phyloP scores from a whole-genome alignment of 148 eudicot species.

The Silene uniflora region DNA sequence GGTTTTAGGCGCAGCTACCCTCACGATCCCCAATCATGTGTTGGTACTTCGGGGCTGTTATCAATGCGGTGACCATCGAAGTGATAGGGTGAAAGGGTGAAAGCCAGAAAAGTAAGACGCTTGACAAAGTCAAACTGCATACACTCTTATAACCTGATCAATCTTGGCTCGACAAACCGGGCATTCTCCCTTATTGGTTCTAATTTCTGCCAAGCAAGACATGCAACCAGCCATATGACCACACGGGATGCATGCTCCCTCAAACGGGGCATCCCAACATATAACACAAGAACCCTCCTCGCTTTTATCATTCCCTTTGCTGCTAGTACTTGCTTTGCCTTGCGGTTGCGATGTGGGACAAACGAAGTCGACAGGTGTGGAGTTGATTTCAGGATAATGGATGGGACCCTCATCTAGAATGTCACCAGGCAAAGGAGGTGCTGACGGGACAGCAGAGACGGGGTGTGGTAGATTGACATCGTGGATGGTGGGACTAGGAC shows the following conservation, averaged over 20 bases:
- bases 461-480: conserved; percentile 18
- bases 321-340: conserved; percentile 2
- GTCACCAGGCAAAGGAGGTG: conserved; percentile 46
- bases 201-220: conserved; percentile 54
- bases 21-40: no score
- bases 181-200: conserved; percentile 50
- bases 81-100: background rate
- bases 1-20: no score
- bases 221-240: conserved; percentile 84
- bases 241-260: conserved; percentile 73
- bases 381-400: conserved; percentile 45
- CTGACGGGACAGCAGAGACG: conserved; percentile 40
- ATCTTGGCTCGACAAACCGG: conserved; percentile 69
- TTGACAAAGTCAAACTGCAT: conserved; percentile 37
- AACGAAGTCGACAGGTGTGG: conserved; percentile 35
- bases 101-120: background rate
- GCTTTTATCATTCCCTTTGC: conserved; percentile 22
- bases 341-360: background rate
- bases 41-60: no score
- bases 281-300: conserved; percentile 43
- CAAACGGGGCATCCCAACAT: conserved; percentile 64
- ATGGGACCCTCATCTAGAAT: conserved; percentile 31
- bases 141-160: conserved; percentile 50
- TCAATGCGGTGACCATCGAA: background rate
- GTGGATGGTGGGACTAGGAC: conserved; percentile 12